Percentiles rank a stretch among this genome's conserved stretches.
Conservation (phyloP, 768 basidiomycete genomes). For the Podaxis rugospora region DNA sequence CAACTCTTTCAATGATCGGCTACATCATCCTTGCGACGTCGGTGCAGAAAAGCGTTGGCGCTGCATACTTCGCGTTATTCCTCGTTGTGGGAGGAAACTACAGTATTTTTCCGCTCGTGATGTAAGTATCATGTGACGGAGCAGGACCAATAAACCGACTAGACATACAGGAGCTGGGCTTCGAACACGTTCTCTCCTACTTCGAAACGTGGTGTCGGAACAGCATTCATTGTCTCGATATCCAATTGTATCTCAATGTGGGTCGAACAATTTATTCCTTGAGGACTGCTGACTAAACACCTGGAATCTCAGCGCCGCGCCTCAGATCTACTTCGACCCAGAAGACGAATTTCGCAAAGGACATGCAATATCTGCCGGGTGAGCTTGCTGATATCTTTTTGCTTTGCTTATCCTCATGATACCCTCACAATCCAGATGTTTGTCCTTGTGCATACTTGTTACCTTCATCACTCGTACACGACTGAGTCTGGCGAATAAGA, state of each 20-base stretch:
- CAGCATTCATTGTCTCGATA: conserved; percentile 56
- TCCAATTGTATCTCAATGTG: conserved; percentile 57
- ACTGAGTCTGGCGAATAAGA: conserved; percentile 37
- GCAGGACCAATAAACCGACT: neutral
- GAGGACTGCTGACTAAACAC: neutral
- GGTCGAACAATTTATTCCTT: conserved; percentile 11
- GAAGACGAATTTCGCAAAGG: conserved; percentile 47
- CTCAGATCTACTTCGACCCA: conserved; percentile 54
- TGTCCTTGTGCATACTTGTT: conserved; percentile 36
- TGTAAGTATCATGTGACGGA: conserved; percentile 30
- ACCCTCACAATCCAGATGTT: conserved; percentile 26
- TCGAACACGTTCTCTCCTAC: conserved; percentile 56
- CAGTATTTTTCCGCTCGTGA: conserved; percentile 53
- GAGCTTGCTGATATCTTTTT: conserved; percentile 7
- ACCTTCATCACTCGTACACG: conserved; percentile 43
- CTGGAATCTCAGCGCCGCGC: conserved; percentile 37
- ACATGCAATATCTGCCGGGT: conserved; percentile 54
- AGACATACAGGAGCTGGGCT: conserved; percentile 49
- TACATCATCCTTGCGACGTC: conserved; percentile 51
- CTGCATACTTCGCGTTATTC: conserved; percentile 55
- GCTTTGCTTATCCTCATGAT: neutral
- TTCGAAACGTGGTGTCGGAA: conserved; percentile 56
- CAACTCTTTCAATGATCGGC: conserved; percentile 41
- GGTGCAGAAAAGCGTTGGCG: conserved; percentile 46
- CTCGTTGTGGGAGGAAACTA: conserved; percentile 52